These are phyloP conservation scores for Aureobasidium sp. DNA, from an alignment of 2,329 filamentous ascomycete species.

Conservation along the genomic window DNA sequence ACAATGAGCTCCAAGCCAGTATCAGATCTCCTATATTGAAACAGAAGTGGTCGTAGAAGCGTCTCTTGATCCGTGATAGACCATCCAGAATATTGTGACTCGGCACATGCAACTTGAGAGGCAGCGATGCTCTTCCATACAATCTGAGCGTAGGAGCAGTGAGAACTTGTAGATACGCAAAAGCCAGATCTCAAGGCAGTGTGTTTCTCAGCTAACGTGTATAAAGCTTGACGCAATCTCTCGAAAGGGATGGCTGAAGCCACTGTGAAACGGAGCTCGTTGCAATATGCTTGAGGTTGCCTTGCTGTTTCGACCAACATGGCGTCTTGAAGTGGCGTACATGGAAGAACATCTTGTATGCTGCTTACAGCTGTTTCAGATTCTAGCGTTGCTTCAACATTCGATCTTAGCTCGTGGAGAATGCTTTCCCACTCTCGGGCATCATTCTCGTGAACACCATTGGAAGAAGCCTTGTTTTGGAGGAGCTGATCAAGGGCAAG, in stretches of 20 bases:
- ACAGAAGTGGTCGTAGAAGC: constrained; percentile 51
- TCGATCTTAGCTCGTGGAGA: background rate
- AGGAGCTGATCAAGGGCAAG: constrained; percentile 16
- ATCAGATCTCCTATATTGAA: constrained; percentile 43
- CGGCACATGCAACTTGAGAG: constrained; percentile 22
- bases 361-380: background rate
- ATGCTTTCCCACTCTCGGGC: background rate
- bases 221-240: constrained; percentile 36
- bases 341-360: constrained; percentile 43
- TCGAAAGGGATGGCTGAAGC: constrained; percentile 18
- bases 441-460: background rate
- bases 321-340: constrained; percentile 65
- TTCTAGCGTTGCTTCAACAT: background rate
- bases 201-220: constrained; percentile 45
- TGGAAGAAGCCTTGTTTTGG: background rate
- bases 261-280: constrained; percentile 62
- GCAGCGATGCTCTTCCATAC: constrained; percentile 47
- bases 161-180: constrained; percentile 34
- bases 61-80: constrained; percentile 20
- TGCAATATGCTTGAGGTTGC: constrained; percentile 60
- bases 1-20: constrained; percentile 33
- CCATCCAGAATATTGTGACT: constrained; percentile 16
- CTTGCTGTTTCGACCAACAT: constrained; percentile 70
- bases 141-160: constrained; percentile 51
- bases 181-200: constrained; percentile 70